Base-by-base conservation (phyloP, 441 rosid species). In the Arabidopsis lyrata region DNA sequence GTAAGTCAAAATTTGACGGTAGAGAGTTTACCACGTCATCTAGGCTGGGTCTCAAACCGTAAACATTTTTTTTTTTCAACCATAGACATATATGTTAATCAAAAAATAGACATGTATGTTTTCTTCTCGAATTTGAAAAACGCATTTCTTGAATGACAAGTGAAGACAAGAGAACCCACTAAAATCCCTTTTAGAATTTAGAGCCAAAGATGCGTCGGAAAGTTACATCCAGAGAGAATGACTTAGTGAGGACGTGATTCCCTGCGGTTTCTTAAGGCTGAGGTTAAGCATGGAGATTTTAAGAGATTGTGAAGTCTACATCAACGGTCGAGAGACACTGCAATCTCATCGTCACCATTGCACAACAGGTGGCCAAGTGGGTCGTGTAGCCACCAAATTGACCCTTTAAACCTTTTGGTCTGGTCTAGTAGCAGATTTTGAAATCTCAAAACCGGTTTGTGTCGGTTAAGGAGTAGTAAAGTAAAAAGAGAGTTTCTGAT, bases 291-390 rank as follows among this genome's bases (percentile, higher is more conserved):
- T 69, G 1, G 59, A 29, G 75, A 69, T 76, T 76, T 76, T 75
- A 65, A 20, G 52, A 76, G 52, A 63, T 48, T 47, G 66, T 63
- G 31, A 63, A 47, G 74, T 61, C 70, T 63, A 63, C 64, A 73
- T 57, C 66, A 57, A 63, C 66, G 75, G 70, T 76, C 11, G 15
- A 76, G 65, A 61, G 63, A 48, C 13, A 31, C 27, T 53, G 18
- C 34, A 59, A 74, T 61, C 63, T 52, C 78, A 68, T 75, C 74
- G 34, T 22, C n/a, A 56, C 49, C 16, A 67, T 29, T 27, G 8
- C 73, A 60, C 63, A 68, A 50, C n/a, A 69, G 27, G 45, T 63
- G 63, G 77, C 72, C 80, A 70, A 48, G 63, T 71, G 69, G 75
- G 29, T 64, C 16, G 29, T 31, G 62, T 16, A 41, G 39, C 2